Conservation (phyloP, 148 eudicot species). For the Silene uniflora region DNA sequence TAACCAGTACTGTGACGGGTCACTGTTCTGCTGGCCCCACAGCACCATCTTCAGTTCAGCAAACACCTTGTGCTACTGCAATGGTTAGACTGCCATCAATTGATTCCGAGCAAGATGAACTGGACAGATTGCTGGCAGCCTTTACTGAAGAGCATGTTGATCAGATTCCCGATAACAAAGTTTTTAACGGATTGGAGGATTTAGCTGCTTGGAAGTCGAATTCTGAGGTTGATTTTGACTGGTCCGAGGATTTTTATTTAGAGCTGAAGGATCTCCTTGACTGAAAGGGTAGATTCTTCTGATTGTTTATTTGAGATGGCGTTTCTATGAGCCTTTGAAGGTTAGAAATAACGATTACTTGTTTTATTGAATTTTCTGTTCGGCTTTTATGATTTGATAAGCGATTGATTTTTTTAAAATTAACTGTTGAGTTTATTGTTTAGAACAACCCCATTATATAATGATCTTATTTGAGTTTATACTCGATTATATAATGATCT, state of each 20-base stretch:
- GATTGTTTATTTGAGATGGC: too few relatives aligned
- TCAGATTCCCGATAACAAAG: conserved; percentile 1
- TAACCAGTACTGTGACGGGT: conserved; percentile 1
- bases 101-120: conserved; percentile 12
- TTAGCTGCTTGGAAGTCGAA: not conserved
- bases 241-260: conserved; percentile 14
- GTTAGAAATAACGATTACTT: too few relatives aligned
- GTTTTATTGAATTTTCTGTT: too few relatives aligned
- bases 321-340: too few relatives aligned
- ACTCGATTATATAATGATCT: too few relatives aligned
- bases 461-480: too few relatives aligned
- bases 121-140: conserved; percentile 2
- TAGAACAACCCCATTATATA: too few relatives aligned
- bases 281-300: not conserved
- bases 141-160: conserved; percentile 7
- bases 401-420: too few relatives aligned
- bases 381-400: too few relatives aligned
- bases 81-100: not conserved
- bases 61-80: not conserved
- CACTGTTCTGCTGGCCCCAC: not conserved
- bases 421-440: too few relatives aligned
- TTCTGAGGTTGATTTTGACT: conserved; percentile 2
- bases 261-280: conserved; percentile 23
- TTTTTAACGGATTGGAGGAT: conserved; percentile 19
- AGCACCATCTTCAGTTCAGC: not conserved